Conservation (phyloP, 106 monocot species). For the Phalaenopsis equestris region DNA sequence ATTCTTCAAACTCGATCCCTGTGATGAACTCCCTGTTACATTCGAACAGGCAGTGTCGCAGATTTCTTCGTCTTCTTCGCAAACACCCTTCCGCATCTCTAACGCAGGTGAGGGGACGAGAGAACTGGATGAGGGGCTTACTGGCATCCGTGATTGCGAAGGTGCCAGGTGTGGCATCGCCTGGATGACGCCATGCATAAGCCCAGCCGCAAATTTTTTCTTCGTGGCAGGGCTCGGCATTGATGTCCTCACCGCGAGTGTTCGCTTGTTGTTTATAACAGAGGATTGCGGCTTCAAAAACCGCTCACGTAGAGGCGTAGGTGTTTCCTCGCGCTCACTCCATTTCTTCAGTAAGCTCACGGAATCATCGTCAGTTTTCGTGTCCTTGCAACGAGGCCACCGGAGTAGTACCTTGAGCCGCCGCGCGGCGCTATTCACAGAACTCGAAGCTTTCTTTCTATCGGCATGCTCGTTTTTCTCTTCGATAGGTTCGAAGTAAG, state of each 20-base stretch:
- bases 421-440: constrained; percentile 38
- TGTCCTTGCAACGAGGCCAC: constrained; percentile 44
- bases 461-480: constrained; percentile 7
- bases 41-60: constrained; percentile 25
- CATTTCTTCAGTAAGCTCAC: constrained; percentile 35
- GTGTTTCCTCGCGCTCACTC: constrained; percentile 31
- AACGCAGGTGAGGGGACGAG: constrained; percentile 20
- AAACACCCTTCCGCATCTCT: constrained; percentile 30
- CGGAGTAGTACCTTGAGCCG: constrained; percentile 40
- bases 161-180: constrained; percentile 57
- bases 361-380: constrained; percentile 41
- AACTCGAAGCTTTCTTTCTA: constrained; percentile 28
- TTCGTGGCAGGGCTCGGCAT: constrained; percentile 52
- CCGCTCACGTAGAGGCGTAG: constrained; percentile 46
- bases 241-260: constrained; percentile 40
- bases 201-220: constrained; percentile 52
- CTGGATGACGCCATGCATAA: constrained; percentile 72
- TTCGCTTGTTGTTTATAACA: constrained; percentile 53
- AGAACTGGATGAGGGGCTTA: constrained; percentile 14
- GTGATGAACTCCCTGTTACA: constrained; percentile 12
- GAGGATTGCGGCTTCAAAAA: constrained; percentile 35
- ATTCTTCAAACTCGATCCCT: constrained; percentile 22
- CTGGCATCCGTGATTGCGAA: constrained; percentile 9
- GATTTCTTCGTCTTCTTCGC: constrained; percentile 26
- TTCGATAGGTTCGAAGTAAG: constrained; percentile 6